phyloP scores from a whole-genome alignment of 1,284 basidiomycete species.

The Cutaneotrichosporon sp. region DNA sequence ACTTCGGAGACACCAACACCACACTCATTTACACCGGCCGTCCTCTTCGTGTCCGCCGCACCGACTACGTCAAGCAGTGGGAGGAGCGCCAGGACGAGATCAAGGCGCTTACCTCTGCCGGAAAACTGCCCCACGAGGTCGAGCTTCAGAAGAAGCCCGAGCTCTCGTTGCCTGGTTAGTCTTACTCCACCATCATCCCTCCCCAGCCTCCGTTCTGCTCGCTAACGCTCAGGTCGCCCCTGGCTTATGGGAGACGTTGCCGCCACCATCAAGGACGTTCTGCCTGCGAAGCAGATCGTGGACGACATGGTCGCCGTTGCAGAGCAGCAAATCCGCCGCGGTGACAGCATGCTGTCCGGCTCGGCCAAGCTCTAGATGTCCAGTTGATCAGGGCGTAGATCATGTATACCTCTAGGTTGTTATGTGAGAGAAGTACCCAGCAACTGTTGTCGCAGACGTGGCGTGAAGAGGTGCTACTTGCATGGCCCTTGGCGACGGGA shows the following conservation, averaged over 20 bases:
- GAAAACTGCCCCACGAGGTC: conserved; percentile 65
- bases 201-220: too few species aligned
- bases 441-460: too few species aligned
- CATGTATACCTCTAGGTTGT: too few species aligned
- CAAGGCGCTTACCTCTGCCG: conserved; percentile 66
- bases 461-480: too few species aligned
- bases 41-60: conserved; percentile 74
- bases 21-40: conserved; percentile 84
- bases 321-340: conserved; percentile 14
- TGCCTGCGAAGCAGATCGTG: conserved; percentile 72
- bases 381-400: too few species aligned
- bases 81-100: conserved; percentile 39
- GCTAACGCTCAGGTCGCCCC: not conserved
- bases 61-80: conserved; percentile 75
- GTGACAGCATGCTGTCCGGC: conserved; percentile 6
- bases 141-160: conserved; percentile 55
- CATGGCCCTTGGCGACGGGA: too few species aligned
- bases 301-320: conserved; percentile 60
- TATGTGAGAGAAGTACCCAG: too few species aligned
- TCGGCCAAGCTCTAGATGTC: conserved; percentile 8
- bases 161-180: conserved; percentile 14
- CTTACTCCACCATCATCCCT: too few species aligned
- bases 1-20: conserved; percentile 55
- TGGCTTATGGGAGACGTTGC: conserved; percentile 69
- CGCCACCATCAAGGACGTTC: conserved; percentile 67